phyloP scores from a whole-genome alignment of 2,329 filamentous ascomycete species.

The Trichophyton rubrum region DNA sequence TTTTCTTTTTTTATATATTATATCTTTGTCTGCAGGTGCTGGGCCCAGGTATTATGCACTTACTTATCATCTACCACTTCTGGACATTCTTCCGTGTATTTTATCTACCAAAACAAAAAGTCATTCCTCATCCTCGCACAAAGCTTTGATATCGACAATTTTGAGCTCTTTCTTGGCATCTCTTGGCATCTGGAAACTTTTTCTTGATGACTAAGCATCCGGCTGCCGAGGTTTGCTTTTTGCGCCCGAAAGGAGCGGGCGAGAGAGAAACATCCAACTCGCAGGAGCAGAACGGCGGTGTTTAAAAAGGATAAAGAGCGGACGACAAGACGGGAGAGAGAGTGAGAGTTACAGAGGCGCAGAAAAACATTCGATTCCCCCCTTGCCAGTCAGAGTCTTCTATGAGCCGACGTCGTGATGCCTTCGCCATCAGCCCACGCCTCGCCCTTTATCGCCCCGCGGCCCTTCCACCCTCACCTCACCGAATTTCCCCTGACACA shows the following conservation, averaged over 20 bases:
- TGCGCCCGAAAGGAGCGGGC: neutral
- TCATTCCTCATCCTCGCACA: no score
- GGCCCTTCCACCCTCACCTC: conserved; percentile 18
- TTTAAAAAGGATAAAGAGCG: neutral
- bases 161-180: neutral
- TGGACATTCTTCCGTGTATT: no score
- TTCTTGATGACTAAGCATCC: neutral
- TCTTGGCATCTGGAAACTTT: neutral
- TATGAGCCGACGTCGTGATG: conserved; percentile 29
- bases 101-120: no score
- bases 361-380: neutral
- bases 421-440: conserved; percentile 44
- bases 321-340: neutral
- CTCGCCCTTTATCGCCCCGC: conserved; percentile 38
- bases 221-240: neutral
- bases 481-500: conserved; percentile 17
- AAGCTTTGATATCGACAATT: no score
- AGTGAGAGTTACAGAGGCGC: neutral
- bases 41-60: no score
- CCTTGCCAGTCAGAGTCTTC: neutral
- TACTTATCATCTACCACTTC: no score
- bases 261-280: neutral
- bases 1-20: no score
- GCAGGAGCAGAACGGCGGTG: no score
- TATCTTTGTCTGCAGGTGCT: no score